These are phyloP conservation scores for Pouteria campechiana DNA, from an alignment of 179 eudicot species.

Conservation along the genomic window DNA sequence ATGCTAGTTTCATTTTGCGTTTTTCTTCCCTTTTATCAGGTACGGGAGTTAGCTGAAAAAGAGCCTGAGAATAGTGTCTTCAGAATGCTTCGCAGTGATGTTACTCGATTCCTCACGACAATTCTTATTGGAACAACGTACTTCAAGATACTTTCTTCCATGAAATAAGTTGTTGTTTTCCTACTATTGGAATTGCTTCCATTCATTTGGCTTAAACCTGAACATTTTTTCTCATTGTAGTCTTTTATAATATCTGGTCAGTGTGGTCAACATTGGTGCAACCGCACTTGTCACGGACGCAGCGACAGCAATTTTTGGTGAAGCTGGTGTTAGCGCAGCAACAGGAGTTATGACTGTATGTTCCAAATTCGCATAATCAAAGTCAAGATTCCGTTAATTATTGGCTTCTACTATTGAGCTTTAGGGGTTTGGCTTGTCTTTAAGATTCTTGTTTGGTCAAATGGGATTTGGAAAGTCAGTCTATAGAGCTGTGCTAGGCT, in stretches of 20 bases:
- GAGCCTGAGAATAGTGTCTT: conserved; percentile 89
- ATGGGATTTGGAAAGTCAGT: too few species aligned
- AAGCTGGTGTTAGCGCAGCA: conserved; percentile 95
- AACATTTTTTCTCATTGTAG: conserved; percentile 9
- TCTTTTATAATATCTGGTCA: conserved; percentile 26
- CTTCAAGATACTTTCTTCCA: too few species aligned
- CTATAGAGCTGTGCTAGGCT: too few species aligned
- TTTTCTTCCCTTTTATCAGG: conserved; percentile 23
- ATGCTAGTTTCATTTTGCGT: too few species aligned
- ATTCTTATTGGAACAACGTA: conserved; percentile 99
- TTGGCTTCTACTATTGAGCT: too few species aligned
- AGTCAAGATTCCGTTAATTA: background rate
- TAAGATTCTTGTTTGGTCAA: too few species aligned
- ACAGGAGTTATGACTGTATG: conserved; percentile 98
- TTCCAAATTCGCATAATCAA: background rate
- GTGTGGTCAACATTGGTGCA: conserved; percentile 94
- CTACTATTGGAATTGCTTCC: background rate
- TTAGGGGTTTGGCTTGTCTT: too few species aligned
- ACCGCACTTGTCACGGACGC: conserved; percentile 97
- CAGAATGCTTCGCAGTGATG: conserved; percentile 87
- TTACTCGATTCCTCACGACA: conserved; percentile 90
- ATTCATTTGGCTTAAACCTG: conserved; percentile 7
- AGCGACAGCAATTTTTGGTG: conserved; percentile 87
- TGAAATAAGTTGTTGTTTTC: conserved; percentile 2
- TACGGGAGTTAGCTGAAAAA: conserved; percentile 83